A percentile compares a stretch with the other conserved stretches of the same genome.
These are phyloP conservation scores for Mortierella sp. DNA, from an alignment of 371 early-diverging fungal genomes.

Conservation along the genomic window DNA sequence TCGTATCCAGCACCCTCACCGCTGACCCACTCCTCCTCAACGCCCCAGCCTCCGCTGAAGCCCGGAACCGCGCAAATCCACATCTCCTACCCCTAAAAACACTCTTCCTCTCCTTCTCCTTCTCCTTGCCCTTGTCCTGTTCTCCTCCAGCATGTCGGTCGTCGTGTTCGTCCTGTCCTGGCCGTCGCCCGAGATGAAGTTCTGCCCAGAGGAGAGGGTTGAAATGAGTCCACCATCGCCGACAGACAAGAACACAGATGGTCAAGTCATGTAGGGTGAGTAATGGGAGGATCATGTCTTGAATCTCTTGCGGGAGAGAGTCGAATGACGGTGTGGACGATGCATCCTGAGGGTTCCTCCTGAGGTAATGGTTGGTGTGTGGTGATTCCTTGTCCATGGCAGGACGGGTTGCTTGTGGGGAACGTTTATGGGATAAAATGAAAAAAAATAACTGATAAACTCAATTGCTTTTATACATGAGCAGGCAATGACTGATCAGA, in stretches of 20 bases:
- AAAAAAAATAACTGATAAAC: neutral
- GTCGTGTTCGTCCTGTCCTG: neutral
- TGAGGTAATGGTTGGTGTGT: neutral
- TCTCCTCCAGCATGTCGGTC: too few relatives aligned
- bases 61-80: neutral
- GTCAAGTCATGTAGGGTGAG: neutral
- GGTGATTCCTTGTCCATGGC: neutral
- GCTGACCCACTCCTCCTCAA: neutral
- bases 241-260: neutral
- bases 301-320: neutral
- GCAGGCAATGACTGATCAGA: neutral
- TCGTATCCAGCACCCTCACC: neutral
- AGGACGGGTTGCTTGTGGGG: neutral
- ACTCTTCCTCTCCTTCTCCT: too few relatives aligned
- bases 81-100: neutral
- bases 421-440: neutral
- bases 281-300: constrained; percentile 3
- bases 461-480: neutral
- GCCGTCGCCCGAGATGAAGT: neutral
- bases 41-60: neutral
- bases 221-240: neutral
- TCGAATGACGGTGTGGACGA: neutral
- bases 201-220: neutral
- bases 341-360: neutral
- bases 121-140: neutral